These are phyloP conservation scores for Bretziella fagacearum DNA, from an alignment of 2,329 filamentous ascomycete species.

Conservation along the genomic window DNA sequence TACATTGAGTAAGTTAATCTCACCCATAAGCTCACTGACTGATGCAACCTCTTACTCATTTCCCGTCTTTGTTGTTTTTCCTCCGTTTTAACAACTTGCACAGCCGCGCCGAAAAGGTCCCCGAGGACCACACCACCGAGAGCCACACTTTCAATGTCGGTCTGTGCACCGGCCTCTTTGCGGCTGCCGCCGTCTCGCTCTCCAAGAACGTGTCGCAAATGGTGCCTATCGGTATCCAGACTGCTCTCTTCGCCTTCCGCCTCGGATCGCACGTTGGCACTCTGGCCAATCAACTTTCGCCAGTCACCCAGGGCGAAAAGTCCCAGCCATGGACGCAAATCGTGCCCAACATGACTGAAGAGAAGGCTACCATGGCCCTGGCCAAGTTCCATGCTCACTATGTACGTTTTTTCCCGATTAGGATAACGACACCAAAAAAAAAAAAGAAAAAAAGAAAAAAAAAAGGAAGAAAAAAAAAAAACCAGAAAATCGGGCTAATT, in stretches of 20 bases:
- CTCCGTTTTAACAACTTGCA: constrained; percentile 8
- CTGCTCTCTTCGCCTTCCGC: constrained; percentile 49
- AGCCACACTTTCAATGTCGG: constrained; percentile 40
- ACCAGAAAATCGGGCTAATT: no score
- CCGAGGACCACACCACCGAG: constrained; percentile 33
- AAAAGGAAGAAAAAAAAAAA: no score
- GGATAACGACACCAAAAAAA: no score
- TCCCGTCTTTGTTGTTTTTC: no score
- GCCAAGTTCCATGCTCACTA: constrained; percentile 40
- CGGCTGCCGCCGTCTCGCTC: constrained; percentile 49
- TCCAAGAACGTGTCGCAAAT: constrained; percentile 44
- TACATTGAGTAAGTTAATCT: constrained; percentile 45
- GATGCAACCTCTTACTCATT: no score
- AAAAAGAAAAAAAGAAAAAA: no score
- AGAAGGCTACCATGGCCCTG: constrained; percentile 33
- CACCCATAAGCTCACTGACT: no score
- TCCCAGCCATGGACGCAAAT: constrained; percentile 52
- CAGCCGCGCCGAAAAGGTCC: constrained; percentile 36
- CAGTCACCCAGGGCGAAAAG: constrained; percentile 20
- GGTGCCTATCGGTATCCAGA: constrained; percentile 44
- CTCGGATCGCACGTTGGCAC: constrained; percentile 39
- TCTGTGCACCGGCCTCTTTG: constrained; percentile 52
- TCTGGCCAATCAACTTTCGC: constrained; percentile 30
- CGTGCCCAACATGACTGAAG: constrained; percentile 37
- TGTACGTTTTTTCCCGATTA: constrained; percentile 22